These are phyloP conservation scores for Pestalotiopsis sp. DNA, from an alignment of 2,329 filamentous ascomycete genomes.

Conservation along the genomic window DNA sequence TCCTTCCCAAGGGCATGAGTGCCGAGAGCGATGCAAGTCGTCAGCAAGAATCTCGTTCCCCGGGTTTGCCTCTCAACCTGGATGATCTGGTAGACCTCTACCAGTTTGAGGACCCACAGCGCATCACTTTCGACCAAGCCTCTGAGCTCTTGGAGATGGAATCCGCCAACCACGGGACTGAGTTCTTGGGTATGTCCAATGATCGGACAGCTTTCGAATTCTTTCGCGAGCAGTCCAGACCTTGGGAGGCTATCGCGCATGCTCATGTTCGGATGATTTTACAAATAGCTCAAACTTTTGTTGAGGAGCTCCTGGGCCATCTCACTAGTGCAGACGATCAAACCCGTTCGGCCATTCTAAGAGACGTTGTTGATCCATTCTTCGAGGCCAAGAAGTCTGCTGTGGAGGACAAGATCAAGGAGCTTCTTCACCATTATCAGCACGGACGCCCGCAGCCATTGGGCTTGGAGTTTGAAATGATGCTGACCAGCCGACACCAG, in stretches of 20 bases:
- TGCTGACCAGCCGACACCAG: background rate
- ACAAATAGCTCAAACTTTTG: constrained; percentile 12
- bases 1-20: constrained; percentile 10
- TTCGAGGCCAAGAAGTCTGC: background rate
- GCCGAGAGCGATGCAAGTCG: background rate
- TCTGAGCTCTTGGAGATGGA: constrained; percentile 9
- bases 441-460: constrained; percentile 4
- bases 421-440: constrained; percentile 13
- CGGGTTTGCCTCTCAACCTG: constrained; percentile 27
- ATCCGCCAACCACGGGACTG: constrained; percentile 12
- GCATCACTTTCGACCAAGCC: constrained; percentile 18
- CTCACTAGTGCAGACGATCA: constrained; percentile 3
- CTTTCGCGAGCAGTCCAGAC: constrained; percentile 11
- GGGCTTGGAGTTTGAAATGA: constrained; percentile 5
- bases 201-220: constrained; percentile 10
- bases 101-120: constrained; percentile 28
- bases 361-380: background rate
- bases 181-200: constrained; percentile 14
- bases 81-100: constrained; percentile 22
- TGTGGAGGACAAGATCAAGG: constrained; percentile 9
- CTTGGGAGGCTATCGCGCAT: constrained; percentile 13
- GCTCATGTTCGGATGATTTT: constrained; percentile 6
- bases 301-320: constrained; percentile 13
- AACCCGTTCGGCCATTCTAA: constrained; percentile 5
- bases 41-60: background rate